Base-by-base conservation (phyloP, 129 eudicot genomes). In the Lactuca sativa region DNA sequence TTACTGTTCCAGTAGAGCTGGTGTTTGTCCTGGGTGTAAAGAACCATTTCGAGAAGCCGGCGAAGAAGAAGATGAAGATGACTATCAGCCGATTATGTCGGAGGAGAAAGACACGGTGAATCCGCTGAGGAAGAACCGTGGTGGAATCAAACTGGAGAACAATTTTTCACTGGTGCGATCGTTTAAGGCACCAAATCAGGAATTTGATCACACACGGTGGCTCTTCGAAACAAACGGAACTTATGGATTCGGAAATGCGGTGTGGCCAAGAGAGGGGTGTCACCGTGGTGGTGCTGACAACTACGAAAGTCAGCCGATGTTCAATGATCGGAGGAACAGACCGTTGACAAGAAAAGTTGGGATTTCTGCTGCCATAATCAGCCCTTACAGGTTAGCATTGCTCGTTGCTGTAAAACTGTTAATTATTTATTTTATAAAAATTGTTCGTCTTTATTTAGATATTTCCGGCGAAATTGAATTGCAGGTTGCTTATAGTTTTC, bases 161-260 rank as follows among this genome's bases (percentile, higher is more conserved):
- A 87, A 88, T 37, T 79, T 95, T 43, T 95, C 99, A 0, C 36
- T 95, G 21, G 99, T 90, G 55, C 86, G 88, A 59, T 90, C 97
- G 2, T 81, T 90, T 55, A 95, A 95, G 76, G 82, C 84, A 0
- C 89, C 95, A 2, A 90, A 90, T 75, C 86, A 81, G 6, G 99
- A 95, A 4, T 90, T 95, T 62, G 99, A 95, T 84, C 96, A 90
- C 57, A 80, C 82, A 9, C 62, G 86, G 34, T 95, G 99, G 99
- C 62, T 95, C 71, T 95, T 90, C 38, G 99, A 95, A 89, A 95
- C 99, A 3, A 86, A 90, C 74, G 99, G 99, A 69, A 95, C 99
- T 56, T 95, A 95, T 57, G 99, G 99, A 8, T 95, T 90, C 44
- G 99, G 99, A n/a, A 95, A 90, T 57, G 99, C 99, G 11, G 82